Evolutionary conservation across 805 yeast genomes (phyloP).

Genomic region (Debaryomyces hansenii): DNA sequence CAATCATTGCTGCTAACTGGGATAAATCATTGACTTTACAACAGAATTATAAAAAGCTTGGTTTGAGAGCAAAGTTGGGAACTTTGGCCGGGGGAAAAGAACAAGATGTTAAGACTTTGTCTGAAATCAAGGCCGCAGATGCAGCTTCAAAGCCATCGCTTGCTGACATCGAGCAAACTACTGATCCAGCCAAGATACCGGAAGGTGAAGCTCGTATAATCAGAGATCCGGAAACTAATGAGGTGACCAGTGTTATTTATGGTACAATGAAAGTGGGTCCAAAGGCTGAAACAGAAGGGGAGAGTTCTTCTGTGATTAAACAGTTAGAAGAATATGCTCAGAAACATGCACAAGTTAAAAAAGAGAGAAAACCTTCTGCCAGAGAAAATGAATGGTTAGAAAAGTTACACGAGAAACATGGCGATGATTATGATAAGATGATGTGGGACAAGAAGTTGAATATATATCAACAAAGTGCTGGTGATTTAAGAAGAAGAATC

Average conservation of each 20-base stretch:
- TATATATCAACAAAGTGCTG: constrained; percentile 78
- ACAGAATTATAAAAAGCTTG: constrained; percentile 84
- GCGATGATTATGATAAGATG: constrained; percentile 88
- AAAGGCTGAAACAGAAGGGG: constrained; percentile 25
- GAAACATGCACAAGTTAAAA: constrained; percentile 47
- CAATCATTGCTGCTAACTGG: constrained; percentile 89
- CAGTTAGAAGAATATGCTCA: constrained; percentile 58
- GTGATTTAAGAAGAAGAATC: constrained; percentile 75
- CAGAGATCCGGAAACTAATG: constrained; percentile 64
- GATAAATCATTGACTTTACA: constrained; percentile 75
- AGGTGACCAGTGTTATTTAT: constrained; percentile 64
- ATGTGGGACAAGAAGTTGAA: constrained; percentile 87
- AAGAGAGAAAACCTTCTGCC: constrained; percentile 59
- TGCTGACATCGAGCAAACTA: constrained; percentile 42
- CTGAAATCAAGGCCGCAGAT: constrained; percentile 34
- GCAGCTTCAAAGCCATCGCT: constrained; percentile 18
- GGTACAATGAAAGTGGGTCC: constrained; percentile 54
- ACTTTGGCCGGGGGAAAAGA: constrained; percentile 81
- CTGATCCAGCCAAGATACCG: constrained; percentile 62
- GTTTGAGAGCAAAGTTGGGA: constrained; percentile 68
- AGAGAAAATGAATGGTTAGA: constrained; percentile 76
- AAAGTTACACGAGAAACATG: constrained; percentile 68
- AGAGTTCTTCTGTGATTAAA: constrained; percentile 57
- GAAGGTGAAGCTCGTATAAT: constrained; percentile 78
- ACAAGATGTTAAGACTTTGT: constrained; percentile 45